Evolutionary conservation across 2,329 filamentous ascomycete species (phyloP).

Genomic region (Beauveria medogensis): DNA sequence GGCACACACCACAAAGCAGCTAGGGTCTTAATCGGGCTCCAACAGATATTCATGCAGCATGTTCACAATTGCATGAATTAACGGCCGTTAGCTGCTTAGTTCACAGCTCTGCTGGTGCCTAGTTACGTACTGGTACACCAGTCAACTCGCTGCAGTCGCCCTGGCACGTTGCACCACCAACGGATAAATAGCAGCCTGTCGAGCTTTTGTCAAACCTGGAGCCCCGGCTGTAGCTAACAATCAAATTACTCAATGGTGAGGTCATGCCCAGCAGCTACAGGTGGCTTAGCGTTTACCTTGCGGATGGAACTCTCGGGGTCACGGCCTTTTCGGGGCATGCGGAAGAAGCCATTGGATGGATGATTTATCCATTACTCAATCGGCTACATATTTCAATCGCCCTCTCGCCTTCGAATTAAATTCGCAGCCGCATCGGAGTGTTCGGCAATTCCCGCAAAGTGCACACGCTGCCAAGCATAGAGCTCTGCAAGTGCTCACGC

Average conservation of each 20-base stretch:
- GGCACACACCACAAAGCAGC: not conserved
- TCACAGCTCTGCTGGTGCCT: not conserved
- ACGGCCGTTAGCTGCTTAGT: not conserved
- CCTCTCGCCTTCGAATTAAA: not conserved
- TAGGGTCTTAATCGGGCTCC: not conserved
- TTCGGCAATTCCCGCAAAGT: not conserved
- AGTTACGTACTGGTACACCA: not conserved
- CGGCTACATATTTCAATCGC: not conserved
- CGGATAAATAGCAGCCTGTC: not conserved
- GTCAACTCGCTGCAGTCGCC: not conserved
- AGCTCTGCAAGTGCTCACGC: not conserved
- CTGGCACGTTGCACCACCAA: not conserved
- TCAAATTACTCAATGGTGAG: not conserved
- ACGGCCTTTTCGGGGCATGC: not conserved
- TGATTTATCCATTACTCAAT: not conserved
- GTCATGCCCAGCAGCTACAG: not conserved
- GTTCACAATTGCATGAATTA: not conserved
- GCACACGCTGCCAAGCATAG: not conserved
- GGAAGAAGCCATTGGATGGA: not conserved
- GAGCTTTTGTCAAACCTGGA: not conserved
- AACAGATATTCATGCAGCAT: not conserved
- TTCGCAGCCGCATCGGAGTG: not conserved
- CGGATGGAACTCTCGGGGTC: not conserved
- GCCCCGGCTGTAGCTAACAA: not conserved
- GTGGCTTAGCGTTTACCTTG: slow-evolving; percentile 1